Evolutionary conservation across 2,329 filamentous ascomycete genomes (phyloP), one percentile per base, ranked within the genome.

Genomic region (Apiospora sp.): DNA sequence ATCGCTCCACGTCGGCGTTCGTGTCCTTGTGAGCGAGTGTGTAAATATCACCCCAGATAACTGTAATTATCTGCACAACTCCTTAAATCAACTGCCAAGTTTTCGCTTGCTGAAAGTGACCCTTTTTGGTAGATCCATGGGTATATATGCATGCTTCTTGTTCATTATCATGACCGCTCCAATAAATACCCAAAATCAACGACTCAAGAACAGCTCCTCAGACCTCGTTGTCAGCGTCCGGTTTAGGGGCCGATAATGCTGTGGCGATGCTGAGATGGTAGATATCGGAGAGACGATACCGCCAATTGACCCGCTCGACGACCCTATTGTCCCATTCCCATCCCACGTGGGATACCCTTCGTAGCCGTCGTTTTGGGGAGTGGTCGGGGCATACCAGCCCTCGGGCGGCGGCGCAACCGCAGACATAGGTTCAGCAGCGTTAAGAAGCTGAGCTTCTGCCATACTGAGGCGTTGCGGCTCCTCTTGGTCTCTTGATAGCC

Each of bases 381-480:
- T 43, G 5, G 43, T 37, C 19, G 71, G 71, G 5, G 61, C 69
- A 48, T 71, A 70, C 69, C 71, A 71, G 19, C 64, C 73, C 19
- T 74, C 73, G 16, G 73, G 70, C 12, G 76, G 75, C 27, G 75
- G 64, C 19, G 69, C 74, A 37, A 72, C 73, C 14, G 41, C 71
- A 3, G 78, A 76, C 1, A 78, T 64, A 22, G 58, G 44, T 75
- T 81, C 73, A 75, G 69, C 54, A 72, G 76, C 41, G 74, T 73
- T 74, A 1, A 80, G 72, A 64, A 80, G 73, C 64, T 79, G 34
- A 0, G 79, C 80, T 27, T 79, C 79, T 8, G 77, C 77, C 70
- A 76, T 77, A 37, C 46, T 74, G 8, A 68, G 44, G n/a, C 58
- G 73, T 46, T 67, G 78, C 67, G 54, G 78, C 71, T 76, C 74